Conservation (phyloP, 164 flowering plant species). For the Annona cherimola region DNA sequence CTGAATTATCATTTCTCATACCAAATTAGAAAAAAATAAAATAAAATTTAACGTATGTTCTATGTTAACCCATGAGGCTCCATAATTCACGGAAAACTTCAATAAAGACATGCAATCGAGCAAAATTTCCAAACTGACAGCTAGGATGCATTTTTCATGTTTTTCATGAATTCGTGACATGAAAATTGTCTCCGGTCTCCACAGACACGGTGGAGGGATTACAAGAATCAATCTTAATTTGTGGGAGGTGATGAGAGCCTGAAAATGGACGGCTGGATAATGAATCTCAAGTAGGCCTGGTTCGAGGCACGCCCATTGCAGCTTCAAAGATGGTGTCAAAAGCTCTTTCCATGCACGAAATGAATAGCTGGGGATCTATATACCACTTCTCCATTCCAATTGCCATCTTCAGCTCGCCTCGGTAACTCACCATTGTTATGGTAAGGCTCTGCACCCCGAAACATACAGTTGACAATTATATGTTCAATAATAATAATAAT, state of each 20-base stretch:
- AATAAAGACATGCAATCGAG: too few relatives aligned
- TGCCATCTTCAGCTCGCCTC: slow-evolving; percentile 35
- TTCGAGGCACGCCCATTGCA: slow-evolving; percentile 8
- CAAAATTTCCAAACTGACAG: neutral
- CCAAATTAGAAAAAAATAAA: too few relatives aligned
- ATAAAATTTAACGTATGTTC: too few relatives aligned
- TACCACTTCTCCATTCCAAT: slow-evolving; percentile 32
- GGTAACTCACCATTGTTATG: slow-evolving; percentile 38
- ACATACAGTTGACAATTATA: neutral
- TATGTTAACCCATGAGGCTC: too few relatives aligned
- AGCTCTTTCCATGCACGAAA: slow-evolving; percentile 29
- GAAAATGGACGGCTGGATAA: too few relatives aligned
- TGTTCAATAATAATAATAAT: neutral
- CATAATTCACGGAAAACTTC: too few relatives aligned
- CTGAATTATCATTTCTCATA: too few relatives aligned
- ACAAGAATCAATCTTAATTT: too few relatives aligned
- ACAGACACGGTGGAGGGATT: too few relatives aligned
- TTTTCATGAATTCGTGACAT: neutral
- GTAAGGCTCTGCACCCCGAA: slow-evolving; percentile 31
- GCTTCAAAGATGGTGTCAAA: slow-evolving; percentile 27
- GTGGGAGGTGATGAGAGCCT: too few relatives aligned
- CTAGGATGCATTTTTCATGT: neutral
- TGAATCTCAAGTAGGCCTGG: slow-evolving; percentile 6
- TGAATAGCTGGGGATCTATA: slow-evolving; percentile 26
- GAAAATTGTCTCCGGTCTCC: too few relatives aligned